Percentiles rank a stretch among this genome's conserved stretches.
Evolutionary conservation across 129 eudicot genomes (phyloP).

Genomic region (Flaveria sonorensis): DNA sequence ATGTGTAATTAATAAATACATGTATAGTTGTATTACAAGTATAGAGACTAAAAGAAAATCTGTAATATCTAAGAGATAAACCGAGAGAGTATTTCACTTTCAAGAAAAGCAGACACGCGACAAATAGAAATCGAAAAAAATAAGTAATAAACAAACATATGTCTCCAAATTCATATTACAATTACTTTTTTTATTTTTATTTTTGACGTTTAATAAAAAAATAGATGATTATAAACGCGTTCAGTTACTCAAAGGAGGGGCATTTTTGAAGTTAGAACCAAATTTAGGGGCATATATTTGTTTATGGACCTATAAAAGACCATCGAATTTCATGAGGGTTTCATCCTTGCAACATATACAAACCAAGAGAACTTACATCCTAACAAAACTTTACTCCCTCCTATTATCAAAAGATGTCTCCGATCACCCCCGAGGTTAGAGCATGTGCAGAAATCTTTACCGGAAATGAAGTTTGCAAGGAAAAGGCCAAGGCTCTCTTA

Average conservation of each 20-base stretch:
- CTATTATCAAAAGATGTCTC: slow-evolving; percentile 37
- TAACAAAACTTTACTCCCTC: background rate
- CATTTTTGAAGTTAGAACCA: background rate
- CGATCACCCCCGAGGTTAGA: slow-evolving; percentile 53
- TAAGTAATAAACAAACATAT: too few relatives aligned
- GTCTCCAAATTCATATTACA: too few relatives aligned
- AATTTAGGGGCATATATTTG: background rate
- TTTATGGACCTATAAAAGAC: background rate
- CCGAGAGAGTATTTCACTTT: too few relatives aligned
- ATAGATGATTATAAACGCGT: too few relatives aligned
- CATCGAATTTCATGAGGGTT: background rate
- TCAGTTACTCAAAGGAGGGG: background rate
- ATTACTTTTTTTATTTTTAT: too few relatives aligned
- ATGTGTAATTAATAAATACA: too few relatives aligned
- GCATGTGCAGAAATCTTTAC: slow-evolving; percentile 47
- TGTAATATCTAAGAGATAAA: too few relatives aligned
- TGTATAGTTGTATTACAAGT: too few relatives aligned
- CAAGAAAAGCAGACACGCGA: too few relatives aligned
- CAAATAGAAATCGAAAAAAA: too few relatives aligned
- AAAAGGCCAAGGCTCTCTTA: slow-evolving; percentile 41
- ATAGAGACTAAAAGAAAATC: too few relatives aligned
- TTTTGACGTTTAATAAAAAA: too few relatives aligned
- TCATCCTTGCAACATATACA: background rate
- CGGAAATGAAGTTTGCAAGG: slow-evolving; percentile 50
- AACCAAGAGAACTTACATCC: background rate